phyloP scores from a whole-genome alignment of 202 grass and related monocot species.

The Setaria italica region DNA sequence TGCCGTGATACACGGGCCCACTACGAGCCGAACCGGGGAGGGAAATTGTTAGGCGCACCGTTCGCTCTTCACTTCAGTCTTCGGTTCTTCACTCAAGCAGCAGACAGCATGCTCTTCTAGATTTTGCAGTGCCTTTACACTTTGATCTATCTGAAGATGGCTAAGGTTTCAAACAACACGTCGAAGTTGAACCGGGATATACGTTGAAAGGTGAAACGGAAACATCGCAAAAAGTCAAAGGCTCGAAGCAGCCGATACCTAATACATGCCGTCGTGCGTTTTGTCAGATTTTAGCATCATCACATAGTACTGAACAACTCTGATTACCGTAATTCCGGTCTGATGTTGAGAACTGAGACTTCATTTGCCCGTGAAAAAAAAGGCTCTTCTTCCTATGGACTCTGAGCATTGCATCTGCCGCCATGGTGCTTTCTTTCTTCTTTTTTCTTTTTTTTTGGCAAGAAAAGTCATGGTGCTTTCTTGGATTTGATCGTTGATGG shows the following conservation, averaged over 20 bases:
- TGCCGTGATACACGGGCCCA: background rate
- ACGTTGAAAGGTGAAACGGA: no score
- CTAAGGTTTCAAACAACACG: no score
- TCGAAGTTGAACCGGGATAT: no score
- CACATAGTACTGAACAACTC: background rate
- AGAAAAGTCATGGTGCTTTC: background rate
- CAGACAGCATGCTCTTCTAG: background rate
- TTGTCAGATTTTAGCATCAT: background rate
- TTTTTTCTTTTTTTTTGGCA: no score
- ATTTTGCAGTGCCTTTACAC: background rate
- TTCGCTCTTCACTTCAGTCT: background rate
- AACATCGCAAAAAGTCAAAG: background rate
- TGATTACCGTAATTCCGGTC: background rate
- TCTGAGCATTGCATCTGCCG: background rate
- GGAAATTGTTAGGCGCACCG: background rate
- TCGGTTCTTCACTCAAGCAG: background rate
- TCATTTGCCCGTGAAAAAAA: no score
- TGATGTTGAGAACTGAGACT: background rate
- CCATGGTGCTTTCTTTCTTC: background rate
- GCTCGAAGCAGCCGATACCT: background rate
- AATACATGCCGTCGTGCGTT: background rate
- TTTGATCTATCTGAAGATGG: no score
- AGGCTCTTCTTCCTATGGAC: background rate
- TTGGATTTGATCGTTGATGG: background rate
- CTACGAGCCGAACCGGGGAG: background rate